Evolutionary conservation across 257 asterid species (phyloP).

Genomic region (Oldenlandia corymbosa): DNA sequence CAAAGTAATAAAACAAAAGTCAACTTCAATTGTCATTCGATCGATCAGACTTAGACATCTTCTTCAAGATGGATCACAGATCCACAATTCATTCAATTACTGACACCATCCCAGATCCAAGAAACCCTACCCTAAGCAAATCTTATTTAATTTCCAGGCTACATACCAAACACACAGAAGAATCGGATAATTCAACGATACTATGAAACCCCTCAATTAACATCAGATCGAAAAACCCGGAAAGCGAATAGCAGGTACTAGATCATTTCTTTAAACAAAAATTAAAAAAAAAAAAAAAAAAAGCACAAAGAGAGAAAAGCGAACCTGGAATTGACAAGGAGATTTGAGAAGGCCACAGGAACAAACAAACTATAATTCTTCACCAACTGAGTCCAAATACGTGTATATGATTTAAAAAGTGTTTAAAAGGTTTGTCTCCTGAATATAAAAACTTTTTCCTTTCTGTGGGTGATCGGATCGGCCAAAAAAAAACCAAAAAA

Average conservation of each 20-base stretch:
- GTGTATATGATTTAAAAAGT: not conserved
- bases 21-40: not conserved
- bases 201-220: not conserved
- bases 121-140: too few species aligned
- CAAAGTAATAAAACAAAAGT: not conserved
- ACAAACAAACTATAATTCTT: too few species aligned
- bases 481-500: not conserved
- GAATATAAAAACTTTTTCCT: not conserved
- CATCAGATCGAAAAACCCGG: slow-evolving; percentile 23
- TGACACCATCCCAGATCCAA: slow-evolving; percentile 9
- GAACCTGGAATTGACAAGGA: slow-evolving; percentile 19
- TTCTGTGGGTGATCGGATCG: slow-evolving; percentile 9
- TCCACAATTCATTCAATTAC: slow-evolving; percentile 10
- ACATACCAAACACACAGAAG: not conserved
- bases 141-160: not conserved
- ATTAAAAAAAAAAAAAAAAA: too few species aligned
- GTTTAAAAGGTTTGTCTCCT: too few species aligned
- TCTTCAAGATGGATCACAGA: not conserved
- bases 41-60: not conserved
- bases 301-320: not conserved
- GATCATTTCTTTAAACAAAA: not conserved
- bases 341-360: slow-evolving; percentile 38
- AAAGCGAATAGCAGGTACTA: slow-evolving; percentile 8
- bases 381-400: not conserved
- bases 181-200: not conserved